These are phyloP conservation scores for Lunasporangiospora selenospora DNA, from an alignment of 192 early-diverging fungal genomes.

Conservation along the genomic window DNA sequence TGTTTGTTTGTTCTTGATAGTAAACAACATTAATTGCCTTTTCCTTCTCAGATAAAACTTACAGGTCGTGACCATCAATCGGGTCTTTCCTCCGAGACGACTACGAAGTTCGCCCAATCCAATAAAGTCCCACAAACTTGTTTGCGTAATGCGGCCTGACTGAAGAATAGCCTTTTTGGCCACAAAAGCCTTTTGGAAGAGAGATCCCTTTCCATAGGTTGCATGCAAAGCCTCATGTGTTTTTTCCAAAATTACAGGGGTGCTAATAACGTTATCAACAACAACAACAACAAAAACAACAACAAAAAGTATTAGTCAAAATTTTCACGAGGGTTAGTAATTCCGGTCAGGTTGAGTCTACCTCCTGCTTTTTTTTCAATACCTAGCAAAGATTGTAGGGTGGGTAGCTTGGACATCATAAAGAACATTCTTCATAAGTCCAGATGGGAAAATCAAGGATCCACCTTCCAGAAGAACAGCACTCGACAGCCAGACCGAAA, in stretches of 20 bases:
- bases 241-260: slow-evolving; percentile 37
- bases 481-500: slow-evolving; percentile 28
- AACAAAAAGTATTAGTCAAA: neutral
- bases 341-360: too few species aligned
- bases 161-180: slow-evolving; percentile 19
- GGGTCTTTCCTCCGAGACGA: slow-evolving; percentile 33
- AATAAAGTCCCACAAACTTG: slow-evolving; percentile 44
- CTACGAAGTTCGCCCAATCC: slow-evolving; percentile 28
- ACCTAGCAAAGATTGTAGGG: slow-evolving; percentile 45
- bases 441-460: slow-evolving; percentile 28
- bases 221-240: slow-evolving; percentile 36
- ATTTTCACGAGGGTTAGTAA: too few species aligned
- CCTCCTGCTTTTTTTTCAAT: too few species aligned
- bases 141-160: slow-evolving; percentile 14
- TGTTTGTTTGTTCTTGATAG: too few species aligned
- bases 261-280: slow-evolving; percentile 1
- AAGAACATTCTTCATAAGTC: slow-evolving; percentile 44
- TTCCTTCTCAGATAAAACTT: too few species aligned
- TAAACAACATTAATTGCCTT: too few species aligned
- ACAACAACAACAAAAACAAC: neutral
- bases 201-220: slow-evolving; percentile 31
- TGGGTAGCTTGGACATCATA: slow-evolving; percentile 26
- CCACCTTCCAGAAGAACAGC: slow-evolving; percentile 31
- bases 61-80: slow-evolving; percentile 37
- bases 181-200: slow-evolving; percentile 26